Percentiles rank a stretch among this genome's conserved stretches.
These are phyloP conservation scores for Mucor velutinosus DNA, from an alignment of 371 early-diverging fungal genomes.

Conservation along the genomic window DNA sequence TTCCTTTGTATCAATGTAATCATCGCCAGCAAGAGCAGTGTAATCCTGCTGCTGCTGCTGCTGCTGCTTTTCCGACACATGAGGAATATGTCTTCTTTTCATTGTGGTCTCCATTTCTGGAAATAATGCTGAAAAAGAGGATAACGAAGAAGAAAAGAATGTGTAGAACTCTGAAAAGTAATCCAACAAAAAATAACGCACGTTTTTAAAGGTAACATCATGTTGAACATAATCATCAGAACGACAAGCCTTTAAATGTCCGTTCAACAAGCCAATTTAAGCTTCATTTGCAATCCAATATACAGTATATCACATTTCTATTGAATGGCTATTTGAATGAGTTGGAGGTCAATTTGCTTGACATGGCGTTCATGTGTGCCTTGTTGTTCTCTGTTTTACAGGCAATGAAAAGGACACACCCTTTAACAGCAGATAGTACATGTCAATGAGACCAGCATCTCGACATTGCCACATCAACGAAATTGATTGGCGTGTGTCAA, in stretches of 20 bases:
- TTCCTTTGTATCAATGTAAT: conserved; percentile 15
- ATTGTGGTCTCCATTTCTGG: conserved; percentile 43
- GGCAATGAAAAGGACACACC: too few species aligned
- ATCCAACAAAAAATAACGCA: background rate
- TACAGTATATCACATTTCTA: background rate
- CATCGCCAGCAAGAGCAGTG: background rate
- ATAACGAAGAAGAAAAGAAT: background rate
- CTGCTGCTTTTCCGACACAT: conserved; percentile 15
- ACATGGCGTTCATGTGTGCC: too few species aligned
- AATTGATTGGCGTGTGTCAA: background rate
- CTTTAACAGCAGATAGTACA: too few species aligned
- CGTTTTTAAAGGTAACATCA: conserved; percentile 2
- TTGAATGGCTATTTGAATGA: background rate
- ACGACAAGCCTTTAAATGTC: background rate
- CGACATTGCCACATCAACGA: background rate
- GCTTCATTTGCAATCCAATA: too few species aligned
- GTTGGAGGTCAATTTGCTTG: too few species aligned
- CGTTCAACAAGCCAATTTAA: background rate
- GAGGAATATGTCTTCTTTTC: conserved; percentile 44
- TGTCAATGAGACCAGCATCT: background rate
- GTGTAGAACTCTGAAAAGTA: background rate
- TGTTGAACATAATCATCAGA: background rate
- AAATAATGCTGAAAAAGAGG: background rate
- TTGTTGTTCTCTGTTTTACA: too few species aligned
- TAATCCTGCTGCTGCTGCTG: background rate